These are phyloP conservation scores for Komagataella ulmi DNA, from an alignment of 805 yeast species.

Conservation along the genomic window DNA sequence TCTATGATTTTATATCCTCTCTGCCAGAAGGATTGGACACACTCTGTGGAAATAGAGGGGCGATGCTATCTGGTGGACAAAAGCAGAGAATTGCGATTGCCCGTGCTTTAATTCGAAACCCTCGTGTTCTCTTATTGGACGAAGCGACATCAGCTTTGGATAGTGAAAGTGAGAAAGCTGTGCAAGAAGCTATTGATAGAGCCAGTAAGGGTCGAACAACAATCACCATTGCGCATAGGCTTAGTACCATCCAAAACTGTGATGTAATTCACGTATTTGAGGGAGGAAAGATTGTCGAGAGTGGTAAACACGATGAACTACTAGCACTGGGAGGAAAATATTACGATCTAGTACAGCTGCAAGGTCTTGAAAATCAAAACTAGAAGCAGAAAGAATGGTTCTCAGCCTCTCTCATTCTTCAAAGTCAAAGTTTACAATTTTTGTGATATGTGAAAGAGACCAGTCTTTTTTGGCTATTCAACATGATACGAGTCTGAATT, in stretches of 20 bases:
- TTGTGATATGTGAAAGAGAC: neutral
- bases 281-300: slow-evolving; percentile 35
- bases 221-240: slow-evolving; percentile 44
- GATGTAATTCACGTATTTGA: slow-evolving; percentile 38
- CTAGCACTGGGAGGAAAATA: slow-evolving; percentile 14
- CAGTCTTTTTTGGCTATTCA: too few relatives aligned
- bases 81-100: slow-evolving; percentile 71
- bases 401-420: too few relatives aligned
- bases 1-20: slow-evolving; percentile 39
- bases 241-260: slow-evolving; percentile 43
- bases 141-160: slow-evolving; percentile 61
- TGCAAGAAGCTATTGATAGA: slow-evolving; percentile 23
- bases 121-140: slow-evolving; percentile 49
- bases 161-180: slow-evolving; percentile 24
- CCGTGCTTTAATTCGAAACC: slow-evolving; percentile 55
- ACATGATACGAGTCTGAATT: too few relatives aligned
- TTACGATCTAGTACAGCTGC: slow-evolving; percentile 19
- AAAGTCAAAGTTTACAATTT: neutral
- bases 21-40: slow-evolving; percentile 54
- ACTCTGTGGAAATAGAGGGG: slow-evolving; percentile 39
- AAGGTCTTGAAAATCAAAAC: slow-evolving; percentile 3
- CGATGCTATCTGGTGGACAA: slow-evolving; percentile 61
- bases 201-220: slow-evolving; percentile 26
- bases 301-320: slow-evolving; percentile 25
- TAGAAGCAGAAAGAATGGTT: neutral